Evolutionary conservation across 2,329 filamentous ascomycete genomes (phyloP), one percentile per base, ranked within the genome.

Genomic region (Colletotrichum australisinense): DNA sequence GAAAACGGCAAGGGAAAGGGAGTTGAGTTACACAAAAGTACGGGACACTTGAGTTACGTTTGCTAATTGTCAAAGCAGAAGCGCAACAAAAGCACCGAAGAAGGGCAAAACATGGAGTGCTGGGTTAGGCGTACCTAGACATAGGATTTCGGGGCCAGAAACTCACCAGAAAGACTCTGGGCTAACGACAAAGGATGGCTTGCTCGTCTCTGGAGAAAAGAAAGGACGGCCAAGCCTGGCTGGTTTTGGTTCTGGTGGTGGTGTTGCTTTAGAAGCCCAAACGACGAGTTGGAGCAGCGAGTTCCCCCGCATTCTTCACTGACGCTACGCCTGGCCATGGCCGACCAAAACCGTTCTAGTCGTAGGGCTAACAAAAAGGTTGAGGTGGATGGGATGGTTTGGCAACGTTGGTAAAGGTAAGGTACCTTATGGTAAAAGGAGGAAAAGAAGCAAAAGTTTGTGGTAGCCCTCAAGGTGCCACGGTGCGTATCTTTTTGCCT

Each of bases 261-360:
- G 22, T 46, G 1, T 46, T 24, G 35, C 32, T 16, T 16, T 30
- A 55, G 52, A 55, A 14, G 38, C 35, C 35, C 14, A 11, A 12
- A 52, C 26, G 28, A 30, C 14, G 8, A 32, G 16, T 52, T 38
- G 60, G 42, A 28, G 42, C 62, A 56, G 8, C 22, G 22, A 52
- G 6, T 28, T 30, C 63, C 28, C 32, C 63, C 52, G 63, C 63
- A 56, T 22, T 56, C 63, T 57, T 42, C 52, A 57, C 30, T 52
- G 16, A 57, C 63, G 49, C 49, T 65, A 30, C 63, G 46, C 63
- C 24, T 52, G 55, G 63, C 52, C 30, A 65, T 14, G 49, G 42
- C 28, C 1, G 14, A 42, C 52, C 24, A 42, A 28, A 28, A 24
- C 4, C 30, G 32, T 57, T 57, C 52, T 57, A 63, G 46, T 24